Evolutionary conservation across 352 stramenopile species (phyloP).

Genomic region (Saprolegnia diclina): DNA sequence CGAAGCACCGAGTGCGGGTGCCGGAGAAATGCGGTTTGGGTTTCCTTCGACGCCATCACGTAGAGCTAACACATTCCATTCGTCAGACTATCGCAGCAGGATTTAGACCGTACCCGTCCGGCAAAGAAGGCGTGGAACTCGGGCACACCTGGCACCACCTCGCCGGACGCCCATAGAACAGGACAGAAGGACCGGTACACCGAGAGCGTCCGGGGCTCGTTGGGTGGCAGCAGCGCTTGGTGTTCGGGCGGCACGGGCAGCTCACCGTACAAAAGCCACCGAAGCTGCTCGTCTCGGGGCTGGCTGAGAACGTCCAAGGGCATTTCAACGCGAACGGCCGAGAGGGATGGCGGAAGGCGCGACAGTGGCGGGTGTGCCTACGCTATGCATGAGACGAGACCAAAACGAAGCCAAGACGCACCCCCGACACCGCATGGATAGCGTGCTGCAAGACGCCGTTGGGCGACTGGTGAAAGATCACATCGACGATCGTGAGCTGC

Average conservation of each 20-base stretch:
- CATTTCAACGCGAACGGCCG: neutral
- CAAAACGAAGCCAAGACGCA: neutral
- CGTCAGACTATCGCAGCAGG: neutral
- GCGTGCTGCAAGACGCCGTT: conserved; percentile 9
- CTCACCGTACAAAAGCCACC: conserved; percentile 20
- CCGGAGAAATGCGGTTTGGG: neutral
- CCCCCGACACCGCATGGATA: neutral
- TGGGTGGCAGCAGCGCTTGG: neutral
- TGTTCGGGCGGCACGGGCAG: neutral
- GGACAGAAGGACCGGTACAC: conserved; percentile 15
- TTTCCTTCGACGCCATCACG: conserved; percentile 5
- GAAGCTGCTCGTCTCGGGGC: conserved; percentile 11
- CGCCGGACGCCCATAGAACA: neutral
- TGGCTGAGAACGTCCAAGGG: neutral
- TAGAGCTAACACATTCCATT: conserved; percentile 14
- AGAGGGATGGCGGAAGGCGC: conserved; percentile 8
- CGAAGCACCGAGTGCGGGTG: neutral
- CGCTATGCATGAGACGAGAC: neutral
- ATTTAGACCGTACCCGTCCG: neutral
- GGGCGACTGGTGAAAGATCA: conserved; percentile 19
- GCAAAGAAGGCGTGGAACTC: conserved; percentile 13
- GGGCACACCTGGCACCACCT: neutral
- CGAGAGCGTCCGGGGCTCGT: conserved; percentile 3
- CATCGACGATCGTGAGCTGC: neutral
- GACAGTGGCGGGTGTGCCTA: conserved; percentile 7